Conservation (phyloP, 2,329 filamentous ascomycete genomes). For the Colletotrichum sp. region DNA sequence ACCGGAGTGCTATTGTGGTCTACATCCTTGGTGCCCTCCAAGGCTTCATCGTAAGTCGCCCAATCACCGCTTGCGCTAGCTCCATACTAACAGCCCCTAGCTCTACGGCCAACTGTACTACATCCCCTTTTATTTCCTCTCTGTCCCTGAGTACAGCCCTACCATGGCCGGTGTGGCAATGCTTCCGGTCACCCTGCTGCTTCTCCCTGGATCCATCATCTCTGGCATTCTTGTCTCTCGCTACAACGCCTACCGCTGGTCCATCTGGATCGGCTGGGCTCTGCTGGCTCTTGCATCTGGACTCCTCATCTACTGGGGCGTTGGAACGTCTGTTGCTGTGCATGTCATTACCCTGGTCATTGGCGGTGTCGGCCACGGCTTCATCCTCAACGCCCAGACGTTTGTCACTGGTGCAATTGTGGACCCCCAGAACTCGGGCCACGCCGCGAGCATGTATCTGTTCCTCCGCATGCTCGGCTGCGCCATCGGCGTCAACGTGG, state of each 20-base stretch:
- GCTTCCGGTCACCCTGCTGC: slow-evolving; percentile 35
- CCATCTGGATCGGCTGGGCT: slow-evolving; percentile 42
- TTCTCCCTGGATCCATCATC: slow-evolving; percentile 37
- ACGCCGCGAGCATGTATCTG: slow-evolving; percentile 23
- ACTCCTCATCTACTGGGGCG: slow-evolving; percentile 23
- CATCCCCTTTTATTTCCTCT: slow-evolving; percentile 42
- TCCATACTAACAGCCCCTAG: background rate
- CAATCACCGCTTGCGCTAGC: background rate
- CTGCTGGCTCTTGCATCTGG: slow-evolving; percentile 17
- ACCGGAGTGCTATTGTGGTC: slow-evolving; percentile 30
- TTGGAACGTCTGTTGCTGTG: slow-evolving; percentile 6
- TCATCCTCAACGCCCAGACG: slow-evolving; percentile 26
- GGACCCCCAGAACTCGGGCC: slow-evolving; percentile 16
- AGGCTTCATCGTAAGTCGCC: slow-evolving; percentile 34
- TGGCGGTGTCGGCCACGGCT: slow-evolving; percentile 24
- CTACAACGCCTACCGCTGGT: slow-evolving; percentile 39
- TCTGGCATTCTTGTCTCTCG: slow-evolving; percentile 33
- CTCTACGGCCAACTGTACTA: slow-evolving; percentile 38
- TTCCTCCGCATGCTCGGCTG: slow-evolving; percentile 24
- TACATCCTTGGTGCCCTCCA: slow-evolving; percentile 36
- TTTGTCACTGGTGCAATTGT: slow-evolving; percentile 26
- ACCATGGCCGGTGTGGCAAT: slow-evolving; percentile 38
- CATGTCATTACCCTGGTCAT: slow-evolving; percentile 22
- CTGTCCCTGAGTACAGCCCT: slow-evolving; percentile 35
- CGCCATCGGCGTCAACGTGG: slow-evolving; percentile 24